Evolutionary conservation across 306 rosid genomes (phyloP).

Genomic region (Arachis stenosperma): DNA sequence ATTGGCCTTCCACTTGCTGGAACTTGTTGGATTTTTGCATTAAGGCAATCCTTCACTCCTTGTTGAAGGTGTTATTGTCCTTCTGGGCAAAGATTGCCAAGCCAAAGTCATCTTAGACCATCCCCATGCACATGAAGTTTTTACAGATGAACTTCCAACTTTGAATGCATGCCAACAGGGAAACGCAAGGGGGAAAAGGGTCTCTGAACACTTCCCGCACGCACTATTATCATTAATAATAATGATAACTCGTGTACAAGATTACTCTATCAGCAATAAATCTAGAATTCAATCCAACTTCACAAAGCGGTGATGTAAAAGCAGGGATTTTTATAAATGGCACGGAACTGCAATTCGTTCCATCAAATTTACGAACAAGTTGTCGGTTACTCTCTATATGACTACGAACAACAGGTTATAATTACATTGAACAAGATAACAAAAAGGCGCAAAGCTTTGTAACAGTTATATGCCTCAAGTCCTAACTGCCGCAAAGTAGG

Average conservation of each 20-base stretch:
- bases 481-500: neutral
- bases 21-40: conserved; percentile 63
- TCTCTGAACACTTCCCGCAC: too few relatives aligned
- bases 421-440: neutral
- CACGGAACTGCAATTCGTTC: neutral
- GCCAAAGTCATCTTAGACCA: conserved; percentile 25
- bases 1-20: conserved; percentile 98
- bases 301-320: too few relatives aligned
- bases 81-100: conserved; percentile 48
- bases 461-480: neutral
- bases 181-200: too few relatives aligned
- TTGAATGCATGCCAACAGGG: neutral
- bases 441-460: too few relatives aligned
- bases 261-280: too few relatives aligned
- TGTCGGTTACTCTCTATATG: neutral
- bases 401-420: neutral
- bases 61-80: conserved; percentile 61
- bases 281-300: too few relatives aligned
- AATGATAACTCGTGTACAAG: too few relatives aligned
- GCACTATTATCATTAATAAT: too few relatives aligned
- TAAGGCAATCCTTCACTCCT: conserved; percentile 55
- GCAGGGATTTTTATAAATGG: too few relatives aligned
- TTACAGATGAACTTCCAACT: neutral
- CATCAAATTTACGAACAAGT: neutral
- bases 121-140: neutral